Evolutionary conservation across 2,329 filamentous ascomycete species (phyloP).

Genomic region (Clarireedia paspali): DNA sequence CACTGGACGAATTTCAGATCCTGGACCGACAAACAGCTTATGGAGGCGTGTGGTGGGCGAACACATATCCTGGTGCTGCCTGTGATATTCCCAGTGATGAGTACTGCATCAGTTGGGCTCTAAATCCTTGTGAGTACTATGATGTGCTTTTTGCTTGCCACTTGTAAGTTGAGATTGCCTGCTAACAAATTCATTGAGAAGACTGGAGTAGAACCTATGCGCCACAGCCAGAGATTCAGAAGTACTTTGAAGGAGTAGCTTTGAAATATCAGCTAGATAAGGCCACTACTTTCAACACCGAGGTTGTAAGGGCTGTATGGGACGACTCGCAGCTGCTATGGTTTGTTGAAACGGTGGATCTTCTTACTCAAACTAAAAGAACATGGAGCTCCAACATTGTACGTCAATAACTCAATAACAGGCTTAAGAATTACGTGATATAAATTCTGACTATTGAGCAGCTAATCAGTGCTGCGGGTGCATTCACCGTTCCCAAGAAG

Average conservation of each 20-base stretch:
- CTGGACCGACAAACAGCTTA: background rate
- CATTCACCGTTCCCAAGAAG: slow-evolving; percentile 1
- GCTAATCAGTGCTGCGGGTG: background rate
- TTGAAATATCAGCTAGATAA: background rate
- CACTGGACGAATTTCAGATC: slow-evolving; percentile 2
- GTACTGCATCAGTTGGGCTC: background rate
- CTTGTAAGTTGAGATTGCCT: no score
- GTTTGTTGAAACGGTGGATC: background rate
- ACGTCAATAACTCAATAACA: background rate
- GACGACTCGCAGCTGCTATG: background rate
- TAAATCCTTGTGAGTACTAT: slow-evolving; percentile 2
- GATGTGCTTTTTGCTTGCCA: background rate
- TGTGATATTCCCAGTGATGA: slow-evolving; percentile 3
- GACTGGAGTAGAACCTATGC: slow-evolving; percentile 2
- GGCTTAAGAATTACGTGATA: background rate
- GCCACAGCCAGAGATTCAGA: background rate
- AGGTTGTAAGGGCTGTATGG: background rate
- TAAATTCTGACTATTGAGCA: background rate
- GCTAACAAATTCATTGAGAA: background rate
- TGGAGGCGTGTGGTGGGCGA: background rate
- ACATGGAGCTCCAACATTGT: background rate
- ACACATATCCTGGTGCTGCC: slow-evolving; percentile 1
- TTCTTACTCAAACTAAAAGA: background rate
- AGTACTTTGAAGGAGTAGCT: slow-evolving; percentile 1
- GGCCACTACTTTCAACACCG: background rate